Evolutionary conservation across 805 yeast species (phyloP), one percentile per base, ranked within the genome.

Genomic region (Candida dajiaensis): DNA sequence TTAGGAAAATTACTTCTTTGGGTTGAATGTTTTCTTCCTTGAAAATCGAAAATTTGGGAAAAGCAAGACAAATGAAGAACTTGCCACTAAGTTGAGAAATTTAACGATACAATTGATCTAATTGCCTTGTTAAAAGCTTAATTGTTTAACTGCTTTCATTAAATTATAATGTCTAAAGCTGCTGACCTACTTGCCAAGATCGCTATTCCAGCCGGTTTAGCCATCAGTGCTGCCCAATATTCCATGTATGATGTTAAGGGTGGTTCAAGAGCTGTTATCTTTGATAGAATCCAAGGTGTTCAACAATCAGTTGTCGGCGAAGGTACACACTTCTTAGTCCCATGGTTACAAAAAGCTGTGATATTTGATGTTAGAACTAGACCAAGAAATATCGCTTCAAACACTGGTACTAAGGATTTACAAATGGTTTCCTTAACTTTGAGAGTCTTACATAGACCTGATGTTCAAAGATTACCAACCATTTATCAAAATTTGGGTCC

Each of bases 361-460:
- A 71, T 89, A 16, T 94, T 78, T 66, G 99, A 94, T 65, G 96
- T 94, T 25, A 78, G 97, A 63, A 90, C 97, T n/a, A 85, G 81
- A 62, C 98, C 99, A 31, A 83, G 94, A 68, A 87, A 85, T 56
- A 90, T 94, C 60, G 81, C 95, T 39, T 85, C 98, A 20, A 87
- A 89, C 53, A 94, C 99, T 1, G 99, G 99, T 33, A 89, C 97
- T 21, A 94, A 92, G 69, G 99, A 94, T 70, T 75, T 94, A 68
- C 99, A 94, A 70, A 92, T 85, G 77, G 99, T 94, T 33, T 83
- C 95, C 10, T 73, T 94, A 64, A 94, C 98, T 3, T 74, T 94
- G 62, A 80, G 99, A 61, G 96, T 94, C 40, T 74, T 94, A 56
- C 96, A 89, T 69, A 79, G 98, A 61, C 99, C 99, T 0, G 96